Evolutionary conservation across 495 filamentous ascomycete genomes (phyloP), one percentile per base, ranked within the genome.

Genomic region (Daldinia caldariorum): DNA sequence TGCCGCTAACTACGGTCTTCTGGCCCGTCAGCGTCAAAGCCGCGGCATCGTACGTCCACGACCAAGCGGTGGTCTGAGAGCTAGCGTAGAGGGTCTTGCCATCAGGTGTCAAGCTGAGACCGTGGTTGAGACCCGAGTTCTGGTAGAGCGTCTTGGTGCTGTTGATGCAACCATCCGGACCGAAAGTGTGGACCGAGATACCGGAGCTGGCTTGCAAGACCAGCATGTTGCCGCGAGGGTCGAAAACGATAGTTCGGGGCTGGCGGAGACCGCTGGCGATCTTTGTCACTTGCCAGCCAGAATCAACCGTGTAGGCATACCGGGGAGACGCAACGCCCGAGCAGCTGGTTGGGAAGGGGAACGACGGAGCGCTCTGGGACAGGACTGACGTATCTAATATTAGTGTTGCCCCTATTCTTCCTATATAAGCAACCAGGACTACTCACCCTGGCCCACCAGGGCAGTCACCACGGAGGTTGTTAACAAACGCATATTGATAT

Each of bases 61-160:
- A 79, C 78, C 82, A 90, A 13, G 83, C 89, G 0, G 81, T 80
- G 32, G 84, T 79, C 4, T 83, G 51, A 5, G 84, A 84, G 47
- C 87, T 90, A 6, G 86, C 89, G 66, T 89, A 91, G 54, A 92
- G 76, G 3, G 86, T 90, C 61, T 79, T 84, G 35, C 89, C 88
- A 72, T 90, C 87, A 6, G 74, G 73, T 6, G 85, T 87, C n/a
- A 91, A 75, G 47, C 83, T 83, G 37, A 92, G 80, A 18, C 89
- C 89, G 77, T 92, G 89, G 71, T 89, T 89, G 0, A 91, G 79
- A 78, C 73, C 67, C 63, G 74, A 37, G 70, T 72, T 66, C 76
- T 72, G 43, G 80, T 77, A 58, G 71, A 77, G 37, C 68, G 81
- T 76, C 73, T 79, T 69, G 71, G 76, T 72, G 72, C 77, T 63